Percentiles rank a stretch among this genome's conserved stretches.
phyloP scores from a whole-genome alignment of 1,284 basidiomycete species.

The Ceratobasidium sp. region DNA sequence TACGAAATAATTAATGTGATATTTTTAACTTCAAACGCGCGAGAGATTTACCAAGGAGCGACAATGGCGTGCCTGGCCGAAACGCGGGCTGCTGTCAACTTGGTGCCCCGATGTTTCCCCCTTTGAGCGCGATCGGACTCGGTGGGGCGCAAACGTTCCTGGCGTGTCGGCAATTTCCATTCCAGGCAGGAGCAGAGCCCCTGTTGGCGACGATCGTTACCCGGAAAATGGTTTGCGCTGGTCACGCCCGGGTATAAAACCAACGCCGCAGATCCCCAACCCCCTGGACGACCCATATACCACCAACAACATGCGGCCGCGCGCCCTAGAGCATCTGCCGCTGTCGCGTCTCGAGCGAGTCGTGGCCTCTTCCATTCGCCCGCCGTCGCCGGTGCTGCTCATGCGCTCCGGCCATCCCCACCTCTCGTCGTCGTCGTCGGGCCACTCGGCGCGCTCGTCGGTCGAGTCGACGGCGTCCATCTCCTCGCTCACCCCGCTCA shows the following conservation, averaged over 20 bases:
- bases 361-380: constrained; percentile 3
- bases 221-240: background rate
- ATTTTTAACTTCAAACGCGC: no score
- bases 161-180: background rate
- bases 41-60: no score
- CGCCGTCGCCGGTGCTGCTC: background rate
- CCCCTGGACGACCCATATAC: background rate
- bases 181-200: background rate
- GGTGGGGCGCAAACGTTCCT: no score
- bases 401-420: background rate
- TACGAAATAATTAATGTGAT: no score
- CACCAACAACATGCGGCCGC: background rate
- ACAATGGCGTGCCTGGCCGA: no score
- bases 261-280: background rate
- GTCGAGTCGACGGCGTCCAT: background rate
- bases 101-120: background rate
- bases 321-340: background rate
- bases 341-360: background rate
- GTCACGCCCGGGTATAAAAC: background rate
- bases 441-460: constrained; percentile 9
- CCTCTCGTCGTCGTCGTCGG: background rate
- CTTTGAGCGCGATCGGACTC: background rate
- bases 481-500: constrained; percentile 5
- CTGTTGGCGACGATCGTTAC: background rate
- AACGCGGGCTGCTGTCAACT: no score